Evolutionary conservation across 305 asterid species (phyloP).

Genomic region (Solanum hybrid): DNA sequence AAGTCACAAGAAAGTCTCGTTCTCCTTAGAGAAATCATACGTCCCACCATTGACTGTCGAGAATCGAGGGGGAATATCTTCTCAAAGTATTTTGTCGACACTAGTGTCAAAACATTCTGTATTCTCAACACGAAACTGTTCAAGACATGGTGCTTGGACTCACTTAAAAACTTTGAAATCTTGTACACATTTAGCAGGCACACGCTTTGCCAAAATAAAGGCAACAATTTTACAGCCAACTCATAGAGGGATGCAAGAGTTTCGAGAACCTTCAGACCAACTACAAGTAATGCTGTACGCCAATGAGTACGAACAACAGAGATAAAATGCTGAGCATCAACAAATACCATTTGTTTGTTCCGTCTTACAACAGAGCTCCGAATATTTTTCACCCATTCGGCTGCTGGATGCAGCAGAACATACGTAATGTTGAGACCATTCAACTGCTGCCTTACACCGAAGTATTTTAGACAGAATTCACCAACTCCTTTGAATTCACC

Average conservation of each 20-base stretch:
- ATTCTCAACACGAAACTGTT: conserved; percentile 14
- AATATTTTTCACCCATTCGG: conserved; percentile 38
- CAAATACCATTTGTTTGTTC: not conserved
- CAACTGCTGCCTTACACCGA: conserved; percentile 35
- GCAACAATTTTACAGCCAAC: not conserved
- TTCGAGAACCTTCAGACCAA: conserved; percentile 41
- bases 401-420: conserved; percentile 37
- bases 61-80: conserved; percentile 43
- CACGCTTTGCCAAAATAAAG: conserved; percentile 22
- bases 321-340: conserved; percentile 31
- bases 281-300: conserved; percentile 28
- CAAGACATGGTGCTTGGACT: not conserved
- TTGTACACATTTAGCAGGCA: conserved; percentile 31
- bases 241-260: conserved; percentile 28
- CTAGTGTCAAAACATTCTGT: conserved; percentile 8
- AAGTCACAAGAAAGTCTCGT: conserved; percentile 27
- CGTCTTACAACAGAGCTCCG: not conserved
- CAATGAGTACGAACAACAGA: conserved; percentile 35
- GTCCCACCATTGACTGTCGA: conserved; percentile 23
- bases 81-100: conserved; percentile 20
- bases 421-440: conserved; percentile 11
- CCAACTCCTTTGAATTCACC: conserved; percentile 10
- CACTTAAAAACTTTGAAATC: conserved; percentile 20
- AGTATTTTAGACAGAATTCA: conserved; percentile 34
- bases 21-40: conserved; percentile 31